A percentile compares a stretch with the other conserved stretches of the same genome.
Conservation (phyloP, 2,329 filamentous ascomycete species). For the Blastomyces parvus region DNA sequence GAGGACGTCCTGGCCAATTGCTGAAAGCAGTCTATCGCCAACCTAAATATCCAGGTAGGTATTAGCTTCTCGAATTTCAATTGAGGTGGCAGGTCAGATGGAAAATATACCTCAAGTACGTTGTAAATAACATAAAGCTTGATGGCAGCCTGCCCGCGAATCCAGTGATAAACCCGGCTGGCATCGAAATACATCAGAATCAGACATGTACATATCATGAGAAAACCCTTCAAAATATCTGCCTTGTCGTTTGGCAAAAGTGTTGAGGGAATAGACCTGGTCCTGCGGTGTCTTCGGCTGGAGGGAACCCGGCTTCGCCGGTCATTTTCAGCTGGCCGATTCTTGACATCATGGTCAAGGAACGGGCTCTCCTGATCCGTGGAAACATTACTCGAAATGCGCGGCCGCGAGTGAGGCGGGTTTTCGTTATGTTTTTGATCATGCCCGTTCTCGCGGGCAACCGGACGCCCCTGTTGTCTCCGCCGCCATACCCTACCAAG, state of each 20-base stretch:
- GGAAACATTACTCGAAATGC: slow-evolving; percentile 8
- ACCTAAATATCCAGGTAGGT: slow-evolving; percentile 40
- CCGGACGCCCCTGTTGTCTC: slow-evolving; percentile 19
- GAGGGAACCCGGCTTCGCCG: slow-evolving; percentile 24
- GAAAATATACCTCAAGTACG: slow-evolving; percentile 60
- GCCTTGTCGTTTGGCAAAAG: slow-evolving; percentile 87
- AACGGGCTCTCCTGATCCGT: slow-evolving; percentile 16
- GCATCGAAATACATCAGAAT: slow-evolving; percentile 87
- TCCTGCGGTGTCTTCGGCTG: slow-evolving; percentile 54
- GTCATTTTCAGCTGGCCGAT: slow-evolving; percentile 14
- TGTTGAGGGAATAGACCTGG: slow-evolving; percentile 74
- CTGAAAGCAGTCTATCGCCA: slow-evolving; percentile 78
- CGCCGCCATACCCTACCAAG: slow-evolving; percentile 69
- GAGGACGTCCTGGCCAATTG: slow-evolving; percentile 88
- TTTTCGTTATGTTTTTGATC: slow-evolving; percentile 19
- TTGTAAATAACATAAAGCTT: slow-evolving; percentile 99
- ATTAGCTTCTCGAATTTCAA: not conserved
- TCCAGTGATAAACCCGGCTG: slow-evolving; percentile 95
- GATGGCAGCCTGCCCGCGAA: slow-evolving; percentile 90
- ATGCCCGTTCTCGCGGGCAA: slow-evolving; percentile 8
- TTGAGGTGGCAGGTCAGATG: not conserved
- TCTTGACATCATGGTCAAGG: slow-evolving; percentile 7
- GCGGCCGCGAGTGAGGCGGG: slow-evolving; percentile 16
- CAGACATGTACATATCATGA: slow-evolving; percentile 77
- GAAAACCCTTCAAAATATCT: slow-evolving; percentile 78